These are phyloP conservation scores for Apiotrichum brassicae DNA, from an alignment of 1,284 basidiomycete genomes.

Conservation along the genomic window DNA sequence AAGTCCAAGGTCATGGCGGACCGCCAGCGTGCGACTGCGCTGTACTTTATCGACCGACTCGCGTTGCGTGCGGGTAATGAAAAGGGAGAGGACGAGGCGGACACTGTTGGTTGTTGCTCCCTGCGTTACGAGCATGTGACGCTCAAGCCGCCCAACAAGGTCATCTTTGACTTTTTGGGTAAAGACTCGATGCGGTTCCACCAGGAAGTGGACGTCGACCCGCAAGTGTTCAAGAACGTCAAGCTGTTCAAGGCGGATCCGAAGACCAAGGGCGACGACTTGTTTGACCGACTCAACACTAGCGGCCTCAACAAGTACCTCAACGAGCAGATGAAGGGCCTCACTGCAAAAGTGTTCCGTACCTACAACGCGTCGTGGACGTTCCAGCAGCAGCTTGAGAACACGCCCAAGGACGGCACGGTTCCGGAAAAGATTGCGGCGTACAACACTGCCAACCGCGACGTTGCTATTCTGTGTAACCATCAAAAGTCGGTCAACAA, in stretches of 20 bases:
- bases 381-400: conserved; percentile 81
- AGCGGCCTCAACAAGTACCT: conserved; percentile 81
- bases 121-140: conserved; percentile 92
- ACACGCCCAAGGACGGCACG: conserved; percentile 63
- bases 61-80: conserved; percentile 96
- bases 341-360: conserved; percentile 98
- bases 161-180: conserved; percentile 92
- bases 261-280: conserved; percentile 77
- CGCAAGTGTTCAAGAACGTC: conserved; percentile 85
- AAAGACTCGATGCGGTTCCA: conserved; percentile 97
- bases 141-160: conserved; percentile 68
- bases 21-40: conserved; percentile 86
- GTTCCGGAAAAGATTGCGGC: conserved; percentile 88
- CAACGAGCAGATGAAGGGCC: conserved; percentile 83
- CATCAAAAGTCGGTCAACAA: conserved; percentile 91
- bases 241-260: conserved; percentile 81
- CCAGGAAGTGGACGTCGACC: conserved; percentile 77
- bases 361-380: conserved; percentile 95
- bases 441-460: conserved; percentile 90
- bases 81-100: conserved; percentile 95
- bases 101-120: conserved; percentile 95
- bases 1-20: conserved; percentile 85
- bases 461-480: conserved; percentile 94
- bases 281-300: conserved; percentile 96
- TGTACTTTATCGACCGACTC: conserved; percentile 94